A percentile compares a stretch with the other conserved stretches of the same genome.
Conservation (phyloP, 352 stramenopile species). For the Phytophthora multivora region DNA sequence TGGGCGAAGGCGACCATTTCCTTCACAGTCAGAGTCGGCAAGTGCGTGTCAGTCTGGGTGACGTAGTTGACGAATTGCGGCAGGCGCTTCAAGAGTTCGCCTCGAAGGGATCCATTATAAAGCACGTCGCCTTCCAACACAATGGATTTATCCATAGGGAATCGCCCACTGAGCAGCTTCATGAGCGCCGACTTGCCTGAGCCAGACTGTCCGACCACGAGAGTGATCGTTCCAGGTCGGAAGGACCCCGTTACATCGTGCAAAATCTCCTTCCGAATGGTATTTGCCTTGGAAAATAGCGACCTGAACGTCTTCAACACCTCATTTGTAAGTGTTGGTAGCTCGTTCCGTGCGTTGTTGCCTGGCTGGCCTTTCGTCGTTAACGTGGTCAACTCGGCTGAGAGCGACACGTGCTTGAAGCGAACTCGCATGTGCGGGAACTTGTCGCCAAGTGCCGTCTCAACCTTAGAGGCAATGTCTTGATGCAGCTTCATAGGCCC, state of each 20-base stretch:
- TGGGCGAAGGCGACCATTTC: conserved; percentile 15
- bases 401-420: conserved; percentile 54
- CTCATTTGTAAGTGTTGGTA: conserved; percentile 54
- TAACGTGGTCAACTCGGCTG: conserved; percentile 41
- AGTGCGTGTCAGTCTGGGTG: conserved; percentile 13
- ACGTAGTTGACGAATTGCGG: conserved; percentile 24
- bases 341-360: conserved; percentile 14
- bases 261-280: conserved; percentile 17
- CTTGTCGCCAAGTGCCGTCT: conserved; percentile 44
- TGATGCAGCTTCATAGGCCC: conserved; percentile 44
- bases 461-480: conserved; percentile 45
- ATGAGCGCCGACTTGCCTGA: conserved; percentile 20
- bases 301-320: conserved; percentile 40
- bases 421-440: conserved; percentile 61
- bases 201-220: conserved; percentile 12
- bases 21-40: conserved; percentile 13
- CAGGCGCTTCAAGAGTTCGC: conserved; percentile 9
- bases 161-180: conserved; percentile 18
- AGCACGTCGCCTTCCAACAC: conserved; percentile 9
- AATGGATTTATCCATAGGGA: conserved; percentile 15
- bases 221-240: conserved; percentile 13
- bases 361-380: background rate
- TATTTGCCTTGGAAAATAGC: conserved; percentile 42
- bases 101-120: conserved; percentile 4
- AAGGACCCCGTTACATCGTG: conserved; percentile 17